Conservation (phyloP, 78 protist species). For the Tieghemostelium lacteum region DNA sequence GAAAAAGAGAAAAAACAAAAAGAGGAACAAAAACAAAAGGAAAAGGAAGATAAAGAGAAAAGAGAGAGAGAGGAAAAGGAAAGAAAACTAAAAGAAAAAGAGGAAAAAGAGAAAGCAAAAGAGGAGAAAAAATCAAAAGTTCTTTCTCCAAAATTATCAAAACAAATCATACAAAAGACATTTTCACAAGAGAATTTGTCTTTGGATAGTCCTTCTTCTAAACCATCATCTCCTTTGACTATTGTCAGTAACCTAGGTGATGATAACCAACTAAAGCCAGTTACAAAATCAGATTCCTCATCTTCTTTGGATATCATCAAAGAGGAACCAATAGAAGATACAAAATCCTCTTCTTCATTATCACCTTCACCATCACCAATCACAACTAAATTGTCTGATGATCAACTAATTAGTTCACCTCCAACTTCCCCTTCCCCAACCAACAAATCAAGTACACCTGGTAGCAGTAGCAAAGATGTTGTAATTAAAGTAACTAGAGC, state of each 20-base stretch:
- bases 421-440: background rate
- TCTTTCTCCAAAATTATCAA: background rate
- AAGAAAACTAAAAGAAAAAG: background rate
- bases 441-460: background rate
- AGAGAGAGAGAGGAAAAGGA: background rate
- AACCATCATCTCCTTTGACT: too few species aligned
- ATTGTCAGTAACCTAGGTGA: background rate
- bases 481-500: conserved; percentile 69
- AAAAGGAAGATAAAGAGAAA: conserved; percentile 3
- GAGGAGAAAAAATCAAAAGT: background rate
- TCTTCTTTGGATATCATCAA: background rate
- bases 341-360: background rate
- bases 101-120: background rate
- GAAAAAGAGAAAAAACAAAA: background rate
- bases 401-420: background rate
- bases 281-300: background rate
- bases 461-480: conserved; percentile 44
- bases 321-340: background rate
- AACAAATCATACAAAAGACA: background rate
- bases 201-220: too few species aligned
- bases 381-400: background rate
- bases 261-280: background rate
- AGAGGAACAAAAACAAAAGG: background rate
- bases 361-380: conserved; percentile 3
- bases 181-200: background rate